Base-by-base conservation (phyloP, 176 grass and related monocot genomes). In the Eragrostis nindensis region DNA sequence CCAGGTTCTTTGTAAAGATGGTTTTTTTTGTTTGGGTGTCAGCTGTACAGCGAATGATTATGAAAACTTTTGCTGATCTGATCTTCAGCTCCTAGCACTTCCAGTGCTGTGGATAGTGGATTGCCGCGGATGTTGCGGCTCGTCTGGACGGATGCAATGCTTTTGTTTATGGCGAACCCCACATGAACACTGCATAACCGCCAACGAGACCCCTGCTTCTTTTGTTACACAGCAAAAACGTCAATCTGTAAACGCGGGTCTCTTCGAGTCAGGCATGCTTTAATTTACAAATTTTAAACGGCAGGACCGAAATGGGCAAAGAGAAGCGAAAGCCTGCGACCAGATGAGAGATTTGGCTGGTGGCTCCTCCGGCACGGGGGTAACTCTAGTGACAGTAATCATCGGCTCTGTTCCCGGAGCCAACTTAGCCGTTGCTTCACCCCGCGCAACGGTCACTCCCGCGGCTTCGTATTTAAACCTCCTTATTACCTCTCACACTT, bases 391-490 rank as follows among this genome's bases (percentile, higher is more conserved):
- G 53, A 81, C 62, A 65, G 27, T 38, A 52, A 84, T 76, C 72
- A 84, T 47, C 44, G 22, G 72, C 82, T 67, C 62, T 48, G 44
- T 38, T 68, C 48, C 62, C 70, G 48, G 61, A 47, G 44, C 61
- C 71, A 44, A 61, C 38, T 27, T 83, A 68, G 40, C 63, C 82
- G 73, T 84, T 84, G 49, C 2, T 24, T 41, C 73, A 61, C 21
- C 14, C 18, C 25, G 26, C 39, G 39, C 82, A 61, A 69, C 73
- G 52, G 73, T 84, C 50, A 69, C 36, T 12, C 43, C 21, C 76
- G 50, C 50, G 19, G 36, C 79, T 38, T 48, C 62, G 1, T 80
- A 76, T 87, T 78, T 86, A 86, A 82, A 67, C 55, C 59, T 15
- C 40, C 43, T 15, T 27, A n/a, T n/a, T n/a, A n/a, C 43, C 43